phyloP scores from a whole-genome alignment of 83 land plant genomes.

The Thuja plicata region DNA sequence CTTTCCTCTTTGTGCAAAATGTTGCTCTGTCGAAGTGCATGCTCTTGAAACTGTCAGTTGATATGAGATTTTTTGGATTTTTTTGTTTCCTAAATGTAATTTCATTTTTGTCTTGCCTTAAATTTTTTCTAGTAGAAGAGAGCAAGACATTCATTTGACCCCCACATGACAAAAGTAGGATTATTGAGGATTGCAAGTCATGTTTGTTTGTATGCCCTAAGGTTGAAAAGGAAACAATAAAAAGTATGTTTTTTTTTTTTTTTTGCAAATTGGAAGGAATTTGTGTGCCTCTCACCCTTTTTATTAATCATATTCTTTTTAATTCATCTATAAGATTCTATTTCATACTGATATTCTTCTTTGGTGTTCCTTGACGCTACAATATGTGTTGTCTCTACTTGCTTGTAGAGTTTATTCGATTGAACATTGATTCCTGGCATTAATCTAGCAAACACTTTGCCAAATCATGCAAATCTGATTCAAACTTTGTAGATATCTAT shows the following conservation, averaged over 20 bases:
- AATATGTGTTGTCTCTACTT: too few species aligned
- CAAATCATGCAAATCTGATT: too few species aligned
- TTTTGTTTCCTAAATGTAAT: not conserved
- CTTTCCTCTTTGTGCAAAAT: not conserved
- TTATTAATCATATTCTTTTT: too few species aligned
- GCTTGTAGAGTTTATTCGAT: too few species aligned
- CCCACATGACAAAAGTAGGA: not conserved
- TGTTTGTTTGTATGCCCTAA: not conserved
- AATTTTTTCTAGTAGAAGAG: not conserved
- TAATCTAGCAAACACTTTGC: too few species aligned
- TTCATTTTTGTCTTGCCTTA: not conserved
- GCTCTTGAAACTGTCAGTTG: not conserved
- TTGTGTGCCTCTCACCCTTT: too few species aligned
- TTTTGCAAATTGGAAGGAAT: too few species aligned
- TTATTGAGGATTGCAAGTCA: not conserved
- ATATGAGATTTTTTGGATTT: not conserved
- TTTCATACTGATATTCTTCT: too few species aligned
- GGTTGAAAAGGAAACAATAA: not conserved
- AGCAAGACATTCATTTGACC: not conserved
- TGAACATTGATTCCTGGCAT: too few species aligned
- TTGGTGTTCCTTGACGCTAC: too few species aligned
- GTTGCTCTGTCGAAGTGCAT: not conserved
- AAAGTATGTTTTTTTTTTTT: not conserved
- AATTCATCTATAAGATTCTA: too few species aligned
- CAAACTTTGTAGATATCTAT: too few species aligned